Conservation (phyloP, 2,329 filamentous ascomycete genomes). For the Rutstroemia sydowiana region DNA sequence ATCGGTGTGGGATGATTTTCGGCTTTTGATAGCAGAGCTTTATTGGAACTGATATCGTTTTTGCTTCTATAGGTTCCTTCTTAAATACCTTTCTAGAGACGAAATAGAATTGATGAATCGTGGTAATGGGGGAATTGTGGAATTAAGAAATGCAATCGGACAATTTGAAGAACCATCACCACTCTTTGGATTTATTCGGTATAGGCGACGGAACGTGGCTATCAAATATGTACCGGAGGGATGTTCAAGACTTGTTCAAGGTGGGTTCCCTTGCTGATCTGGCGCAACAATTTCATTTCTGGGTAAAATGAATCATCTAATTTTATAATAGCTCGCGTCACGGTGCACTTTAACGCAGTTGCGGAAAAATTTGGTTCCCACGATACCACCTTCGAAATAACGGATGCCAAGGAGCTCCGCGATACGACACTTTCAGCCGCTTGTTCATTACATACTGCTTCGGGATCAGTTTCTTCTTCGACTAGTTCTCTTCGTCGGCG, state of each 20-base stretch:
- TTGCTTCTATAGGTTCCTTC: conserved; percentile 67
- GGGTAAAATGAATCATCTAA: conserved; percentile 18
- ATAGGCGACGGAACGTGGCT: conserved; percentile 81
- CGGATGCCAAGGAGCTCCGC: conserved; percentile 68
- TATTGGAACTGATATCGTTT: conserved; percentile 18
- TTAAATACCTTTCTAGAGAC: conserved; percentile 86
- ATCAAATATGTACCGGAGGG: conserved; percentile 89
- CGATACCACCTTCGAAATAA: conserved; percentile 76
- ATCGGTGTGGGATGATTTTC: neutral
- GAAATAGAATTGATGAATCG: conserved; percentile 71
- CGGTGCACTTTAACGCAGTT: conserved; percentile 61
- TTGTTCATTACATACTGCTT: conserved; percentile 82
- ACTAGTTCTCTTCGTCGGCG: conserved; percentile 70
- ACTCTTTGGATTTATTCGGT: conserved; percentile 85
- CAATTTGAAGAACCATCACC: conserved; percentile 79
- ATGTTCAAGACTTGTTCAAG: conserved; percentile 86
- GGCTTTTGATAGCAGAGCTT: too few relatives aligned
- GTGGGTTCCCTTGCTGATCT: conserved; percentile 42
- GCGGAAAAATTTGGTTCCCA: conserved; percentile 74
- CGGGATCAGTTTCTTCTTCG: conserved; percentile 78
- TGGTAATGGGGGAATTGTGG: conserved; percentile 75
- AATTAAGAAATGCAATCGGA: conserved; percentile 71
- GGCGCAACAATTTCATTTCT: conserved; percentile 16
- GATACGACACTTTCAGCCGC: conserved; percentile 83
- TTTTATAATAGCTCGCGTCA: conserved; percentile 61